phyloP scores from a whole-genome alignment of 768 basidiomycete genomes.

The Auricularia cornea region DNA sequence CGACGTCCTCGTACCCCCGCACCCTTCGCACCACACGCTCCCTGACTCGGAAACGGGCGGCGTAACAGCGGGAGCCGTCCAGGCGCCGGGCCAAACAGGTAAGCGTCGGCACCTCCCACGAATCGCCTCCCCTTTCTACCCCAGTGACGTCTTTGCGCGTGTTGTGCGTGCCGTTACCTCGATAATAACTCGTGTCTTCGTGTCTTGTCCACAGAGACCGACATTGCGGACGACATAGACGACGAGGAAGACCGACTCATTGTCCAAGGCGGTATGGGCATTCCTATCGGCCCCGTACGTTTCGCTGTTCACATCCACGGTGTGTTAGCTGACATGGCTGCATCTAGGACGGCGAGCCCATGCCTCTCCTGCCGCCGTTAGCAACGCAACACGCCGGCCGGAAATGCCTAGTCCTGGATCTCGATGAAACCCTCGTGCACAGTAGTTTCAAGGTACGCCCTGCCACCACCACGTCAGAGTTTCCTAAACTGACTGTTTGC shows the following conservation, averaged over 20 bases:
- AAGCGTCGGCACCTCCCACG: slow-evolving; percentile 25
- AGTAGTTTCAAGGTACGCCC: slow-evolving; percentile 88
- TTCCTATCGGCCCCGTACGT: slow-evolving; percentile 86
- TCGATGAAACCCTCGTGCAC: slow-evolving; percentile 96
- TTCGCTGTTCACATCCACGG: slow-evolving; percentile 1
- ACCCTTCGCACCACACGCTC: slow-evolving; percentile 26
- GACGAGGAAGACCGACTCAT: slow-evolving; percentile 90
- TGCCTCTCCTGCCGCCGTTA: slow-evolving; percentile 82
- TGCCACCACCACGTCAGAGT: slow-evolving; percentile 8
- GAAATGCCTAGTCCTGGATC: slow-evolving; percentile 93
- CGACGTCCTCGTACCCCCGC: slow-evolving; percentile 14
- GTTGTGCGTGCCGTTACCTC: slow-evolving; percentile 16
- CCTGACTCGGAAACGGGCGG: slow-evolving; percentile 76
- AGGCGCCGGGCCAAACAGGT: slow-evolving; percentile 79
- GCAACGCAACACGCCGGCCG: slow-evolving; percentile 72
- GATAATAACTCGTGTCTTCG: not conserved
- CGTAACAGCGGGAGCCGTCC: slow-evolving; percentile 85
- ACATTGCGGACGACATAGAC: slow-evolving; percentile 35
- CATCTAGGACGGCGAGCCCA: slow-evolving; percentile 71
- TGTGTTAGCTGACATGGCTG: slow-evolving; percentile 4
- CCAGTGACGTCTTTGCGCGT: slow-evolving; percentile 36
- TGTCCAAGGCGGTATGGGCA: slow-evolving; percentile 86
- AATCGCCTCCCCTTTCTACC: not conserved
- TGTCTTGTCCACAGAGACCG: not conserved
- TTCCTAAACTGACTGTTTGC: slow-evolving; percentile 2